A percentile compares a stretch with the other conserved stretches of the same genome.
phyloP scores from a whole-genome alignment of 2,329 filamentous ascomycete species.

The Scytalidium lignicola region DNA sequence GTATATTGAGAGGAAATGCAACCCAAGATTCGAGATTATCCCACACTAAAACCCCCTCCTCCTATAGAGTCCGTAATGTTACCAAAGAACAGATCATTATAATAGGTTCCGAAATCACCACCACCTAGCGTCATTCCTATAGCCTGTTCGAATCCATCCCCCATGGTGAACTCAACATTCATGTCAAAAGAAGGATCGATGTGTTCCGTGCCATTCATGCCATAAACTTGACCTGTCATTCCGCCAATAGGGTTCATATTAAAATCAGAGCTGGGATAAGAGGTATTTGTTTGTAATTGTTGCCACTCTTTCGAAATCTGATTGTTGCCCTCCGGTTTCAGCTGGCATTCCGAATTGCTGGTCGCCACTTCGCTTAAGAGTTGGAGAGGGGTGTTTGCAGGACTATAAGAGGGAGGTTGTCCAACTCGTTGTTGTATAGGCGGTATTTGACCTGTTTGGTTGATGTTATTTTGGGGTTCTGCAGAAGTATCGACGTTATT shows the following conservation, averaged over 20 bases:
- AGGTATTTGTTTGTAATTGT: conserved; percentile 11
- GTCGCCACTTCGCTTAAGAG: conserved; percentile 36
- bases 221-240: conserved; percentile 10
- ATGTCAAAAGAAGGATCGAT: conserved; percentile 24
- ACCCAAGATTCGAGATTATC: background rate
- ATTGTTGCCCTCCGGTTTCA: conserved; percentile 14
- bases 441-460: conserved; percentile 6
- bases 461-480: conserved; percentile 1
- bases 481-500: background rate
- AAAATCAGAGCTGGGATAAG: conserved; percentile 14
- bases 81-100: conserved; percentile 24
- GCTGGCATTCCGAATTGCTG: conserved; percentile 24
- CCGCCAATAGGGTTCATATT: conserved; percentile 12
- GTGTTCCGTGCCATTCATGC: conserved; percentile 12
- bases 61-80: conserved; percentile 20
- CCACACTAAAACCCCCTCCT: conserved; percentile 7
- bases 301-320: conserved; percentile 20
- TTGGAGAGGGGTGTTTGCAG: conserved; percentile 31
- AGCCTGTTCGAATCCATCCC: conserved; percentile 28
- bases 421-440: conserved; percentile 12
- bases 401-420: conserved; percentile 22
- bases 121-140: conserved; percentile 27
- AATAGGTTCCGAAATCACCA: conserved; percentile 25
- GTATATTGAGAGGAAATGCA: background rate
- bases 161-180: conserved; percentile 23